Evolutionary conservation across 192 early-diverging fungal genomes (phyloP).

Genomic region (Backusella macrospora): DNA sequence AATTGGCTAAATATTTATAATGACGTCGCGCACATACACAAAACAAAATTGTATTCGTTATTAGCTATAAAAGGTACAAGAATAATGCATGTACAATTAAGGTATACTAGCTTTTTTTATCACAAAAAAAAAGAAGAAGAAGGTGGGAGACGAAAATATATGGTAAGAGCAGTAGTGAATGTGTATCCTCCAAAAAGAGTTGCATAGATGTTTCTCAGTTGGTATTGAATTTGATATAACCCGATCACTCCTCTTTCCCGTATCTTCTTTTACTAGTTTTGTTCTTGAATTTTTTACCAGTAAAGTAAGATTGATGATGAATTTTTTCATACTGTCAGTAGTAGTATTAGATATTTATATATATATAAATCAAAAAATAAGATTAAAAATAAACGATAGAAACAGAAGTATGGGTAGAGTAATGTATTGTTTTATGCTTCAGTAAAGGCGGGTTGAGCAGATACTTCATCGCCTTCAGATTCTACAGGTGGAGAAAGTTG

Average conservation of each 20-base stretch:
- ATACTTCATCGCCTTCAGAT: not conserved
- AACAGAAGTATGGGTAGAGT: not conserved
- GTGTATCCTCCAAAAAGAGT: too few species aligned
- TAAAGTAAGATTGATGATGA: not conserved
- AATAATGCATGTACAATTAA: not conserved
- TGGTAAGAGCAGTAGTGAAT: too few species aligned
- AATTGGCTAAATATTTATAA: not conserved
- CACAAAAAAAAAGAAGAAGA: not conserved
- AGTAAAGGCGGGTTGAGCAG: not conserved
- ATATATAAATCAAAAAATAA: too few species aligned
- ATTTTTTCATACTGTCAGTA: not conserved
- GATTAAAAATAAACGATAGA: not conserved
- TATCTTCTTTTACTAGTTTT: not conserved
- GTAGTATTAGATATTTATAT: not conserved
- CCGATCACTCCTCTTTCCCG: not conserved
- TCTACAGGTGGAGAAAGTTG: not conserved
- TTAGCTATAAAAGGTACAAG: too few species aligned
- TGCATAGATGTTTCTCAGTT: not conserved
- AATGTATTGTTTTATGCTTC: not conserved
- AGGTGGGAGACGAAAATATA: not conserved
- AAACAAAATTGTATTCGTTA: too few species aligned
- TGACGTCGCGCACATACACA: too few species aligned
- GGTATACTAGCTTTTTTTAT: not conserved
- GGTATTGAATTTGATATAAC: not conserved
- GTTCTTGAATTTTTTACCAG: not conserved